Base-by-base conservation (phyloP, 768 basidiomycete genomes). In the Hypsizygus marmoreus region DNA sequence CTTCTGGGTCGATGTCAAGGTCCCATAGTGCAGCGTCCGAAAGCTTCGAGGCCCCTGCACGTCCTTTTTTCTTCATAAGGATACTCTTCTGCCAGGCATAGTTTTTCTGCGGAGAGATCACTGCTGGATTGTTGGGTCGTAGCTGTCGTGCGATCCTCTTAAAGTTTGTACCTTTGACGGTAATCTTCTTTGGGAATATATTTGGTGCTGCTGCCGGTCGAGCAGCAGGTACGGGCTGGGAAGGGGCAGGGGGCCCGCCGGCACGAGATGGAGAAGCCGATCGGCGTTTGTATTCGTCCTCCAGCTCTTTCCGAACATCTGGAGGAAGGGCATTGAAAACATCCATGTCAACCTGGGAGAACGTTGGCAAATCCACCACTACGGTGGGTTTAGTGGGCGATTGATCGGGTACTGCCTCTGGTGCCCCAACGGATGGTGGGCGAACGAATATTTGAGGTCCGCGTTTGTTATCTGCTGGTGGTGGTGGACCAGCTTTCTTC, bases 321-420 rank as follows among this genome's bases (percentile, higher is more conserved):
- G 68, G 72, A 0, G 90, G 89, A 23, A 92, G 71, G 1, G 84
- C 85, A 28, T 83, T 75, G 40, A 88, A 80, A 2, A 91, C 83
- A 4, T 74, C 72, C 67, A 65, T 76, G 59, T 91, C 89, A 8
- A 91, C 73, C 58, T 91, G 88, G 0, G 88, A 89, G 56, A 88
- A 78, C 2, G 84, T 80, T 3, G 88, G 89, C 14, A 88, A 68
- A 28, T 78, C 77, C 2, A 72, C 26, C 19, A 19, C 50, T 28
- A 44, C 53, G 4, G 43, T 26, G n/a, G 49, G 50, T 42, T 61
- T 66, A 20, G 55, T 25, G 1, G 62, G 55, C 17, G 50, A 39
- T 14, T 40, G 41, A 16, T 19, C 33, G 8, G 33, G 31, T 6
- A 22, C 7, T 25, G 54, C 47, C 4, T 54, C 56, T 13, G 26